These are phyloP conservation scores for Copromyces sp. DNA, from an alignment of 495 filamentous ascomycete genomes.

Conservation along the genomic window DNA sequence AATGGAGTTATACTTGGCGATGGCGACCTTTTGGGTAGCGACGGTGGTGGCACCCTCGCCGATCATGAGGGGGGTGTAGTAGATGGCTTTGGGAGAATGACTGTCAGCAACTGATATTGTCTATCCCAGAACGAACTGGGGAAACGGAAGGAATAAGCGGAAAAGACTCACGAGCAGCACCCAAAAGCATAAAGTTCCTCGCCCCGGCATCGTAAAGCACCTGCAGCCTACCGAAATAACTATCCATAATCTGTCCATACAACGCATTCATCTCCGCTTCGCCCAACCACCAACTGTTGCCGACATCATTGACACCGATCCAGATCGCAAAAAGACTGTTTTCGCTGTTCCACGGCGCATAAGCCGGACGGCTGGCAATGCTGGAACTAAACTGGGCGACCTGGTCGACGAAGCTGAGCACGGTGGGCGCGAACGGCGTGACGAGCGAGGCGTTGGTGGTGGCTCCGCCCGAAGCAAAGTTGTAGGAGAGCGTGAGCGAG, in stretches of 20 bases:
- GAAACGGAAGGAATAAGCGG: neutral
- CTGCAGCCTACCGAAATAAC: conserved; percentile 45
- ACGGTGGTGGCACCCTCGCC: conserved; percentile 13
- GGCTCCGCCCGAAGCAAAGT: conserved; percentile 60
- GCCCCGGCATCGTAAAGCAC: conserved; percentile 54
- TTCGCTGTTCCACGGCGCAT: conserved; percentile 49
- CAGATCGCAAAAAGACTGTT: conserved; percentile 59
- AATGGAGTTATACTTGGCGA: conserved; percentile 30
- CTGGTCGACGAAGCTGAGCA: conserved; percentile 51
- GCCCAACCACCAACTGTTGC: conserved; percentile 49
- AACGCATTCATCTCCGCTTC: conserved; percentile 28
- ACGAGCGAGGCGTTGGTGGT: conserved; percentile 55
- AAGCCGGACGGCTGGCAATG: conserved; percentile 18
- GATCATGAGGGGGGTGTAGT: conserved; percentile 49
- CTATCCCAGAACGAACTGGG: neutral
- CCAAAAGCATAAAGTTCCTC: conserved; percentile 65
- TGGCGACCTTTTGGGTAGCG: conserved; percentile 23
- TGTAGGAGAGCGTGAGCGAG: conserved; percentile 50
- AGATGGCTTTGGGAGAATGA: conserved; percentile 32
- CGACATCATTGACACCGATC: conserved; percentile 76
- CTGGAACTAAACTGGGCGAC: conserved; percentile 38
- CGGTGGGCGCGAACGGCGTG: conserved; percentile 31
- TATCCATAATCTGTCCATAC: conserved; percentile 44
- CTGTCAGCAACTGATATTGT: neutral
- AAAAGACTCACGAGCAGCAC: conserved; percentile 47